These are phyloP conservation scores for Hanseniaspora mollemarum DNA, from an alignment of 805 yeast genomes.

Conservation along the genomic window DNA sequence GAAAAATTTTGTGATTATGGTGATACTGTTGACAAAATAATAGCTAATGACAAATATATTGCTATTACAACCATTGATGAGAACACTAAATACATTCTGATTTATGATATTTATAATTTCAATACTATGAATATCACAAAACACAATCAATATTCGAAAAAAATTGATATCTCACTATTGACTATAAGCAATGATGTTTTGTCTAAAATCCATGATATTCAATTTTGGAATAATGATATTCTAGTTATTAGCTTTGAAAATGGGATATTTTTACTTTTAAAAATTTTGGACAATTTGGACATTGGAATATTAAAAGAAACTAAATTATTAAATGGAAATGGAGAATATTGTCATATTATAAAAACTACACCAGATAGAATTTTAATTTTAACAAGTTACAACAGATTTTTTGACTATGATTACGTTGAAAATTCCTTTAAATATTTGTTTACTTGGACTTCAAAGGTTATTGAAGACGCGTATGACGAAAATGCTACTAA, in stretches of 20 bases:
- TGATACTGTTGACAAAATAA: background rate
- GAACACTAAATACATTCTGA: background rate
- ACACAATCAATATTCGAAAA: background rate
- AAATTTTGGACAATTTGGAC: background rate
- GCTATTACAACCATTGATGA: background rate
- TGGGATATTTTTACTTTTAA: background rate
- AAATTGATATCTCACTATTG: background rate
- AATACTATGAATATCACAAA: background rate
- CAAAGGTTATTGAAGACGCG: background rate
- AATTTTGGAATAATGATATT: constrained; percentile 13
- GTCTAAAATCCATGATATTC: background rate
- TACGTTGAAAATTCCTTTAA: background rate
- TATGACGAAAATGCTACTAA: background rate
- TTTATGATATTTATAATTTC: constrained; percentile 2
- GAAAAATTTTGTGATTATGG: background rate
- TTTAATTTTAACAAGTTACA: background rate
- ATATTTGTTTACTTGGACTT: background rate
- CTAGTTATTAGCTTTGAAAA: background rate
- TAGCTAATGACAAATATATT: constrained; percentile 5
- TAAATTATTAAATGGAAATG: background rate
- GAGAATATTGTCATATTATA: background rate
- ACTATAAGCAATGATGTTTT: background rate
- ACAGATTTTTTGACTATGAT: background rate
- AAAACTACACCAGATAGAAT: background rate
- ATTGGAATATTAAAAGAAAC: background rate